phyloP scores from a whole-genome alignment of 495 filamentous ascomycete genomes.

The Cercophora scortea region DNA sequence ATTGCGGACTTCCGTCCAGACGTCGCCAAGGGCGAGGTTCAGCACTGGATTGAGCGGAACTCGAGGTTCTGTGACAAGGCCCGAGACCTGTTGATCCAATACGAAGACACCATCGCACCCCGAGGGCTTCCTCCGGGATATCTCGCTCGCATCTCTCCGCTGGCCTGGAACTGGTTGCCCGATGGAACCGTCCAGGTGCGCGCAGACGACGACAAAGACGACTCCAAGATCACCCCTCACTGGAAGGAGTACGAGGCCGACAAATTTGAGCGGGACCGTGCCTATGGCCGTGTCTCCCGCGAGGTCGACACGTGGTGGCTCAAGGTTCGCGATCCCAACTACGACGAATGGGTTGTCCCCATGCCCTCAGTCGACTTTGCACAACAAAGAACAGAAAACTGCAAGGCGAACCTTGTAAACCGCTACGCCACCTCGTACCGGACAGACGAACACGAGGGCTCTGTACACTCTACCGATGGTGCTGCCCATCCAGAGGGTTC shows the following conservation, averaged over 20 bases:
- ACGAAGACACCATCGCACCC: conserved; percentile 21
- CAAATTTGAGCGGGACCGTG: conserved; percentile 43
- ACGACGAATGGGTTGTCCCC: conserved; percentile 42
- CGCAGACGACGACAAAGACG: conserved; percentile 22
- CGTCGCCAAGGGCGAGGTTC: conserved; percentile 32
- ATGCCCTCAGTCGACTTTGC: conserved; percentile 47
- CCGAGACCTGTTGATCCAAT: conserved; percentile 29
- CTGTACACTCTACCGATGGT: conserved; percentile 28
- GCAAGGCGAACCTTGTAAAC: conserved; percentile 38
- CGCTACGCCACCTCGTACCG: conserved; percentile 39
- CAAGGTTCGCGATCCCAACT: conserved; percentile 44
- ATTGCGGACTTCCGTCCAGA: conserved; percentile 38
- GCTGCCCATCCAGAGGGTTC: conserved; percentile 35
- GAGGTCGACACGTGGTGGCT: conserved; percentile 53
- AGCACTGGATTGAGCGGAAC: conserved; percentile 45
- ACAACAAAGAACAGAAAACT: conserved; percentile 38
- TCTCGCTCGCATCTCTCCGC: conserved; percentile 25
- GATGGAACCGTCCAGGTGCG: conserved; percentile 20
- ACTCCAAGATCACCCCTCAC: conserved; percentile 23
- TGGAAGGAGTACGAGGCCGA: conserved; percentile 38
- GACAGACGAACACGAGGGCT: conserved; percentile 62
- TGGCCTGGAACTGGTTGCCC: conserved; percentile 36
- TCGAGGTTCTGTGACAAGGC: conserved; percentile 39
- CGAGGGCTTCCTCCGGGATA: conserved; percentile 23
- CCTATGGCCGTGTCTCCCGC: conserved; percentile 46